These are phyloP conservation scores for Eimeria praecox DNA, from an alignment of 169 alveolate genomes.

Conservation along the genomic window DNA sequence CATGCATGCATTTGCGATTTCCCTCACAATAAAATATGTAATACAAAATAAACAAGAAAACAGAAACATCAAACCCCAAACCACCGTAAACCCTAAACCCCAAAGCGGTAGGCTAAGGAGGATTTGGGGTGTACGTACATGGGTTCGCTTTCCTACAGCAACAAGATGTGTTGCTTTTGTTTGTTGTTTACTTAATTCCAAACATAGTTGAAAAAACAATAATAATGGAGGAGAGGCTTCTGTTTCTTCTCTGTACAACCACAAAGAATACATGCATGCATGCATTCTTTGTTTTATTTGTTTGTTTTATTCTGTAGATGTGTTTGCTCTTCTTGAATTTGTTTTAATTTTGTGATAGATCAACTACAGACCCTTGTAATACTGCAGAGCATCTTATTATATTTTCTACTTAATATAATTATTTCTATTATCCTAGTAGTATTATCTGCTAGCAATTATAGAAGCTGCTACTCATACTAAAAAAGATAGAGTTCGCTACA, in stretches of 20 bases:
- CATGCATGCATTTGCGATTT: too few species aligned
- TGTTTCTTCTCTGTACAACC: neutral
- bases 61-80: neutral
- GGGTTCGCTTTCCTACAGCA: neutral
- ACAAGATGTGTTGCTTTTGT: neutral
- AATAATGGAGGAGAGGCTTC: neutral
- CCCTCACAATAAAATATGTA: too few species aligned
- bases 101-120: too few species aligned
- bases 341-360: neutral
- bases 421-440: too few species aligned
- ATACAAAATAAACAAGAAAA: too few species aligned
- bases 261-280: neutral
- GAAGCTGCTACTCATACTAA: too few species aligned
- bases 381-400: neutral
- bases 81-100: conserved; percentile 1
- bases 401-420: too few species aligned
- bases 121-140: neutral
- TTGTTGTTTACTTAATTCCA: neutral
- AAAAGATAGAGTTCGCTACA: too few species aligned
- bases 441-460: too few species aligned
- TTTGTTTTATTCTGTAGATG: too few species aligned
- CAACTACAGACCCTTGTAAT: neutral
- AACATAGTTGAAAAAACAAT: neutral
- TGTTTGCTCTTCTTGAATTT: neutral
- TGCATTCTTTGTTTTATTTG: neutral